Conservation (phyloP, 192 early-diverging fungal genomes). For the Rhizoclosmatium sp. region DNA sequence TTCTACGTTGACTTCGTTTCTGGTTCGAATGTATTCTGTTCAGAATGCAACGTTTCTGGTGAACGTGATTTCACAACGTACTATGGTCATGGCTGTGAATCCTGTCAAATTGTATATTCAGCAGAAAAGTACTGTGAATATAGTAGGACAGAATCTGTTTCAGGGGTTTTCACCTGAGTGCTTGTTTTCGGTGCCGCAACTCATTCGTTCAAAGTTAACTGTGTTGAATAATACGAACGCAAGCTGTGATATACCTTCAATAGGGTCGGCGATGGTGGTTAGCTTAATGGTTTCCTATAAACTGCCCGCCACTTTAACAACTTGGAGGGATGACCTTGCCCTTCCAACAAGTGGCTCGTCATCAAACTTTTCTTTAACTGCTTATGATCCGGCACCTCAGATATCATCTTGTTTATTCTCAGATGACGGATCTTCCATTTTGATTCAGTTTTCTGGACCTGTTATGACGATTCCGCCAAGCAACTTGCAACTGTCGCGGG, state of each 20-base stretch:
- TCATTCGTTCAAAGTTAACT: neutral
- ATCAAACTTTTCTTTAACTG: slow-evolving; percentile 4
- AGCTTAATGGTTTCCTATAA: slow-evolving; percentile 14
- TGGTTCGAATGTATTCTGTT: neutral
- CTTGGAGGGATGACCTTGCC: slow-evolving; percentile 17
- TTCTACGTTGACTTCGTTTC: neutral
- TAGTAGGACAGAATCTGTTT: neutral
- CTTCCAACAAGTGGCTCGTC: neutral
- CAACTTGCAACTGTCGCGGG: neutral
- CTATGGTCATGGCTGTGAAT: neutral
- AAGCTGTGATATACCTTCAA: neutral
- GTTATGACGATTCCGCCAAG: neutral
- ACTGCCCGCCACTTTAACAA: neutral
- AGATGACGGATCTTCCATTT: slow-evolving; percentile 12
- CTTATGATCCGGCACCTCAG: neutral
- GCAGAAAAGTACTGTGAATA: neutral
- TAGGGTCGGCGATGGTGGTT: neutral
- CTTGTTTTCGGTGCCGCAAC: neutral
- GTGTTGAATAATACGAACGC: neutral
- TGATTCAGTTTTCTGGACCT: neutral
- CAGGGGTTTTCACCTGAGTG: neutral
- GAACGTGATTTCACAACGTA: neutral
- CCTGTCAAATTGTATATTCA: neutral
- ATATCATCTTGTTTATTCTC: slow-evolving; percentile 2
- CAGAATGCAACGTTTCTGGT: neutral